These are phyloP conservation scores for Roridomyces roridus DNA, from an alignment of 768 basidiomycete genomes.

Conservation along the genomic window DNA sequence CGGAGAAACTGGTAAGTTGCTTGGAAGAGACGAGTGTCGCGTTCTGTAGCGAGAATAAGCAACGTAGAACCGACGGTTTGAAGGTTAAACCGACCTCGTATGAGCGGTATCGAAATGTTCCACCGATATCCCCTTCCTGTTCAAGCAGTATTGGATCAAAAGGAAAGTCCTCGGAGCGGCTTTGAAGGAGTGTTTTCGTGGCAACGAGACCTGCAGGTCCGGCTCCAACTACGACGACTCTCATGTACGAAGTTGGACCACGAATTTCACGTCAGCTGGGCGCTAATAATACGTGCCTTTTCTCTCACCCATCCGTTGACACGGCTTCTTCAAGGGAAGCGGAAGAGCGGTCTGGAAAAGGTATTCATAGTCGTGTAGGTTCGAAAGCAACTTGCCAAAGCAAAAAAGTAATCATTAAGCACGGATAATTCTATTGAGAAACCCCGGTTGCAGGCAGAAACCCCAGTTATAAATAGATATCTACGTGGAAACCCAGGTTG, in stretches of 20 bases:
- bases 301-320: too few species aligned
- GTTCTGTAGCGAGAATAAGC: constrained; percentile 32
- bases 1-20: constrained; percentile 65
- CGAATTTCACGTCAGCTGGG: too few species aligned
- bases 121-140: constrained; percentile 55
- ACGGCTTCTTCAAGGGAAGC: too few species aligned
- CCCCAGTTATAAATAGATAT: too few species aligned
- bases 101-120: constrained; percentile 56
- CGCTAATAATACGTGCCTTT: too few species aligned
- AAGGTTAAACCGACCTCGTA: constrained; percentile 42
- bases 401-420: too few species aligned
- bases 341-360: too few species aligned
- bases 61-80: background rate
- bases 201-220: constrained; percentile 57
- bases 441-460: too few species aligned
- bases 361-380: too few species aligned
- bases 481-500: too few species aligned
- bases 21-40: constrained; percentile 61
- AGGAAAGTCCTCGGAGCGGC: constrained; percentile 41
- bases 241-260: constrained; percentile 31
- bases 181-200: constrained; percentile 54
- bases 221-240: constrained; percentile 47
- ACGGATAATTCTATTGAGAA: too few species aligned
- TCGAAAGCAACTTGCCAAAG: too few species aligned
- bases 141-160: constrained; percentile 58